Evolutionary conservation across 176 grass and related monocot species (phyloP).

Genomic region (Luzula sylvatica): DNA sequence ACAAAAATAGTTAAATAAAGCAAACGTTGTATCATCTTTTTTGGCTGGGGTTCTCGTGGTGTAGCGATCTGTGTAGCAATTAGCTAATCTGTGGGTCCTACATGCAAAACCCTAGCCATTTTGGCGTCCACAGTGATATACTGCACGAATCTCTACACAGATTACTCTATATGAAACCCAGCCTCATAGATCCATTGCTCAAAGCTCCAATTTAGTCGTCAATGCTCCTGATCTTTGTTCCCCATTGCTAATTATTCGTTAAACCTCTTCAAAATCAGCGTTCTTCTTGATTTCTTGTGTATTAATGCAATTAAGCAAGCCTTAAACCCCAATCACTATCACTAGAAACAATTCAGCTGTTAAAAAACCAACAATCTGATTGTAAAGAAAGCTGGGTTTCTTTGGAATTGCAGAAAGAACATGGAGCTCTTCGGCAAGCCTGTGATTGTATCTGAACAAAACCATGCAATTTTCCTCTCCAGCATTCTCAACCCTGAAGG

Average conservation of each 20-base stretch:
- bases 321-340: neutral
- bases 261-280: neutral
- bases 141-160: constrained; percentile 13
- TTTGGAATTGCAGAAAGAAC: constrained; percentile 84
- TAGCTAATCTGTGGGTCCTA: constrained; percentile 2
- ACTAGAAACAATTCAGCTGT: too few species aligned
- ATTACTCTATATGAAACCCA: neutral
- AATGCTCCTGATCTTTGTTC: neutral
- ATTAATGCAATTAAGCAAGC: constrained; percentile 11
- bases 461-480: constrained; percentile 96
- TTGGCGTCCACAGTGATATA: neutral
- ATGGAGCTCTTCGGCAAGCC: constrained; percentile 98
- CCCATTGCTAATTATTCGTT: neutral
- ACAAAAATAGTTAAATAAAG: neutral
- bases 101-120: neutral
- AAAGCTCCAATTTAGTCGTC: neutral
- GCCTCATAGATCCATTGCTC: neutral
- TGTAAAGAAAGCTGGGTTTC: constrained; percentile 39
- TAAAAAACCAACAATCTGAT: constrained; percentile 8
- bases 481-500: constrained; percentile 82
- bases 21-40: neutral
- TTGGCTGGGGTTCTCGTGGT: constrained; percentile 1
- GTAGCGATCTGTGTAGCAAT: constrained; percentile 16
- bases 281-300: constrained; percentile 9
- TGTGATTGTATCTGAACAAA: constrained; percentile 85